phyloP scores from a whole-genome alignment of 768 basidiomycete species.

The Lentinula detonsa region DNA sequence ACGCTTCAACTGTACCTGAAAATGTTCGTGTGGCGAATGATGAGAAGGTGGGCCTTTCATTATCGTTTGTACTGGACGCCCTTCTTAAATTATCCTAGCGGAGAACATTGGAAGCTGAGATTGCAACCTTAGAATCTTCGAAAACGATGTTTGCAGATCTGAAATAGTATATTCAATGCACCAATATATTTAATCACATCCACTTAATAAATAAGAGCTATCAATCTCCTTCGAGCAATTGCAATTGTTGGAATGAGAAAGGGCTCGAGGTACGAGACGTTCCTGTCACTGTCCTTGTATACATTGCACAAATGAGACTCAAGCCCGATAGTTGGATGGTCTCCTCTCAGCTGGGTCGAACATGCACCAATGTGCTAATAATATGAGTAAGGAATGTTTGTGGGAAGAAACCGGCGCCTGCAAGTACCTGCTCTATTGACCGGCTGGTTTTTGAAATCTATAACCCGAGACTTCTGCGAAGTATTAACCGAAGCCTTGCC shows the following conservation, averaged over 20 bases:
- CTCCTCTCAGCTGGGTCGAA: background rate
- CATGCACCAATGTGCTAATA: background rate
- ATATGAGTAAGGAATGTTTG: background rate
- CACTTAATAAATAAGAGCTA: background rate
- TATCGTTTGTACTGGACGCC: background rate
- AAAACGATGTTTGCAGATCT: slow-evolving; percentile 72
- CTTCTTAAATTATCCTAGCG: slow-evolving; percentile 37
- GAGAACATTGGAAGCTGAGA: slow-evolving; percentile 74
- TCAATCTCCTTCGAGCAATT: background rate
- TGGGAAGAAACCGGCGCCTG: background rate
- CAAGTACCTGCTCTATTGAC: background rate
- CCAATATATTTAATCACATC: background rate
- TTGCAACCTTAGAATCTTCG: slow-evolving; percentile 62
- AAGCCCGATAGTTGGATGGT: background rate
- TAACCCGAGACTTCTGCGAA: slow-evolving; percentile 26
- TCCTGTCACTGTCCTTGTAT: background rate
- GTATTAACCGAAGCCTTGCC: slow-evolving; percentile 17
- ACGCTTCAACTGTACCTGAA: slow-evolving; percentile 73
- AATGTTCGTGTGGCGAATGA: slow-evolving; percentile 68
- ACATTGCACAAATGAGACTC: background rate
- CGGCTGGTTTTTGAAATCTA: background rate
- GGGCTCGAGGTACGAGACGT: background rate
- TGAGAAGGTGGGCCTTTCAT: slow-evolving; percentile 62
- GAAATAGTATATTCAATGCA: slow-evolving; percentile 27
- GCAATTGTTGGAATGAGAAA: background rate